Base-by-base conservation (phyloP, 768 basidiomycete genomes). In the Phlegmacium glaucopus region DNA sequence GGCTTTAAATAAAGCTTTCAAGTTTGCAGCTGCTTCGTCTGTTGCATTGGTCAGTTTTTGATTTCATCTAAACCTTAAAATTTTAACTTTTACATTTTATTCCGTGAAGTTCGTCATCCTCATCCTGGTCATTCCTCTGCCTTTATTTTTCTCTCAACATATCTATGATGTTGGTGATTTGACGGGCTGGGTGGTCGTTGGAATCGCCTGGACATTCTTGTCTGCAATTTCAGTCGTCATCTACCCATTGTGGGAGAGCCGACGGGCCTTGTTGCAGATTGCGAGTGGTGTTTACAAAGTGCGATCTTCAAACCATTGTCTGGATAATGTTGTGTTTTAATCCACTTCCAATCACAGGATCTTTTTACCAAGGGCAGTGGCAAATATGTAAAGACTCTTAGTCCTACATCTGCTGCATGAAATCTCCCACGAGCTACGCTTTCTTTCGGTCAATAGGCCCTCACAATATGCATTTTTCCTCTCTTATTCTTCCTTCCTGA, bases 211-310 rank as follows among this genome's bases (percentile, higher is more conserved):
- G 93, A 72, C 85, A 16, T 94, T 94, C 66, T 70, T 75, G 42
- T 92, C 90, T 1, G 72, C 82, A 4, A 74, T 85, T 50, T 70
- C 80, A 6, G 89, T 92, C 36, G 90, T 94, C 15, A 17, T 95
- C 11, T 92, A 91, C 57, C 94, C 94, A 15, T 69, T 95, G 4
- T 95, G 76, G 69, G 94, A 97, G 72, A 90, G 87, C 44, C 72
- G 90, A 35, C 69, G 52, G 4, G 90, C 87, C 0, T 59, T 97
- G 39, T 29, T 11, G 6, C 66, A 79, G 61, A 88, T 94, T 41
- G 28, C 51, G 18, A 63, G 61, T 40, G 89, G 90, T 6, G 67
- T 91, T 35, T 53, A 81, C 53, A 89, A 83, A 77, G 89, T 85
- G 34, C 42, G 61, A 17, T 9, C 11, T 35, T 12, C 9, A 34